phyloP scores from a whole-genome alignment of 768 basidiomycete species.

The Lanmaoa rubissima region DNA sequence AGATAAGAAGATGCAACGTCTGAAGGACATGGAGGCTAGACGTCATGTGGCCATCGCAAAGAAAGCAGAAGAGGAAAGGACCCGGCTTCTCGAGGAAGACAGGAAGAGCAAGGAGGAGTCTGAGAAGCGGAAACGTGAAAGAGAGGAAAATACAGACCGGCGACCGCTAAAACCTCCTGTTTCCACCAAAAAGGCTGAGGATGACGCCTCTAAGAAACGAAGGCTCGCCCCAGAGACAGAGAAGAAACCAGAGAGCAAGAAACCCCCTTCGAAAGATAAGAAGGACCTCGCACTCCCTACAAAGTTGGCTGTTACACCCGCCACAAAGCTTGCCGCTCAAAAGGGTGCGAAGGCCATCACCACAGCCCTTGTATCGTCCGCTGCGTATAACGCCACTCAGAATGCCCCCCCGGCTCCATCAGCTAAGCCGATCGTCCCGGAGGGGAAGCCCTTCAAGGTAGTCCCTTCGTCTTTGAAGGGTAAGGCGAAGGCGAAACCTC shows the following conservation, averaged over 20 bases:
- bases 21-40: conserved; percentile 81
- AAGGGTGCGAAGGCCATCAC: conserved; percentile 39
- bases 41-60: conserved; percentile 68
- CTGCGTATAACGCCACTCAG: conserved; percentile 40
- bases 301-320: conserved; percentile 28
- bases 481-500: conserved; percentile 47
- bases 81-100: conserved; percentile 62
- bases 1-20: conserved; percentile 70
- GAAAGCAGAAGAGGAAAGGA: conserved; percentile 78
- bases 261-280: conserved; percentile 57
- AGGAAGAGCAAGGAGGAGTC: conserved; percentile 68
- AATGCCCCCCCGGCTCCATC: conserved; percentile 29
- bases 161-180: conserved; percentile 49
- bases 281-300: conserved; percentile 30
- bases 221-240: conserved; percentile 53
- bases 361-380: conserved; percentile 35
- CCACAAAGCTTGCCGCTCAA: conserved; percentile 24
- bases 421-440: conserved; percentile 30
- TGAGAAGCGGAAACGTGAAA: conserved; percentile 78
- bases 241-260: conserved; percentile 60
- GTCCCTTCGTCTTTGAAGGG: conserved; percentile 39
- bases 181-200: conserved; percentile 66
- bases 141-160: conserved; percentile 75
- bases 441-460: conserved; percentile 36
- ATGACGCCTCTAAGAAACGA: conserved; percentile 71